Evolutionary conservation across 1,284 basidiomycete species (phyloP).

Genomic region (Heterobasidion irregulare): DNA sequence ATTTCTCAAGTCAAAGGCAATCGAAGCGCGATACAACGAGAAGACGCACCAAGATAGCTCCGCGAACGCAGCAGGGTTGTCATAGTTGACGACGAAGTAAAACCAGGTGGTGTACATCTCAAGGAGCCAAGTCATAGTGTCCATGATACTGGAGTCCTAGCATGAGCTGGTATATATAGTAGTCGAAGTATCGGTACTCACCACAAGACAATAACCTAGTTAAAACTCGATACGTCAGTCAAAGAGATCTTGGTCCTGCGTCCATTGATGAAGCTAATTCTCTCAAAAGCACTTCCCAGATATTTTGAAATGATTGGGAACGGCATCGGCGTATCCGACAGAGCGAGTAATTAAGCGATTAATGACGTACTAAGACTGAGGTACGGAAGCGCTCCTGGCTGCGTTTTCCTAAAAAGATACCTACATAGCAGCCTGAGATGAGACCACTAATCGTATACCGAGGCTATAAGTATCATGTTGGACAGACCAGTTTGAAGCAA

Average conservation of each 20-base stretch:
- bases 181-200: background rate
- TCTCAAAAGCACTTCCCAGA: too few relatives aligned
- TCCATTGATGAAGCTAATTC: too few relatives aligned
- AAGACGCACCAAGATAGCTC: background rate
- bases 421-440: background rate
- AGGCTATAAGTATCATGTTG: background rate
- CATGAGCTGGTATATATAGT: background rate
- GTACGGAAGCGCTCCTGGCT: background rate
- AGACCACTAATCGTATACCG: background rate
- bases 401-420: background rate
- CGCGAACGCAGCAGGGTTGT: background rate
- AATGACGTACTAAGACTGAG: background rate
- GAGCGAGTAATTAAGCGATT: background rate
- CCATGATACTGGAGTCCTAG: background rate
- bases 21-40: background rate
- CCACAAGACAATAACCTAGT: background rate
- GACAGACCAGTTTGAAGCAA: slow-evolving; percentile 1
- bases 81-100: slow-evolving; percentile 3
- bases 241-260: background rate
- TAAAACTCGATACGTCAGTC: background rate
- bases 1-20: background rate
- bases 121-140: slow-evolving; percentile 1
- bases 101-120: slow-evolving; percentile 1
- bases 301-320: too few relatives aligned
- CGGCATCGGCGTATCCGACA: too few relatives aligned